phyloP scores from a whole-genome alignment of 306 rosid species.

The apple (Malus domestica) region ASM211411v1 NC_041791.1:4777001-4777500 shows the following conservation, averaged over 20 bases:
- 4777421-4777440: too few relatives aligned
- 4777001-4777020: too few relatives aligned
- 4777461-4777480: too few relatives aligned
- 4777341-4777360: conserved; percentile 72
- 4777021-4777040: background rate
- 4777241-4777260: conserved; percentile 21
- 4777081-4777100: background rate
- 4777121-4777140: too few relatives aligned
- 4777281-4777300: conserved; percentile 34
- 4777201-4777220: conserved; percentile 26
- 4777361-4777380: background rate
- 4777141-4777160: conserved; percentile 1
- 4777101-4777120: background rate
- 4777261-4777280: conserved; percentile 26
- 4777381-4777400: background rate
- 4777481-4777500: background rate
- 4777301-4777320: conserved; percentile 46
- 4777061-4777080: background rate
- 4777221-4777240: conserved; percentile 12
- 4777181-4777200: conserved; percentile 34
- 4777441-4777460: too few relatives aligned
- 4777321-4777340: conserved; percentile 40
- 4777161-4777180: conserved; percentile 36
- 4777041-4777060: too few relatives aligned
- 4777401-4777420: too few relatives aligned